These are phyloP conservation scores for Mucor irregularis DNA, from an alignment of 371 early-diverging fungal species.

Conservation along the genomic window DNA sequence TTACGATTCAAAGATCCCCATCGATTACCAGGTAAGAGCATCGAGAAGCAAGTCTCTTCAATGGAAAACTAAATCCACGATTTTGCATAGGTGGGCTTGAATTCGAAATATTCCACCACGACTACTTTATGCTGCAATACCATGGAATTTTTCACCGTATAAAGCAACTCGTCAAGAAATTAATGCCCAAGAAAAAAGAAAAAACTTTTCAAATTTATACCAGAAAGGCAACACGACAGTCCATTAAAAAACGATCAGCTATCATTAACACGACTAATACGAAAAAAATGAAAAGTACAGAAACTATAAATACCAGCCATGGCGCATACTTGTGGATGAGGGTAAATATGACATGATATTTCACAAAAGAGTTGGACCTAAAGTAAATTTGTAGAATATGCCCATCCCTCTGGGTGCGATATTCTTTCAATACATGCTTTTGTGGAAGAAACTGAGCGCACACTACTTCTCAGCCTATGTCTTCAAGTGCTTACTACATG, in stretches of 20 bases:
- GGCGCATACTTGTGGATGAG: conserved; percentile 43
- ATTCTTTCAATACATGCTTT: conserved; percentile 61
- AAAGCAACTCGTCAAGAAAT: background rate
- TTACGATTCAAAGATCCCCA: conserved; percentile 85
- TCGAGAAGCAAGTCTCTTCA: too few relatives aligned
- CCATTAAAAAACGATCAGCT: conserved; percentile 2
- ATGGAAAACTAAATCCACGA: too few relatives aligned
- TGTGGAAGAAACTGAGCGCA: conserved; percentile 62
- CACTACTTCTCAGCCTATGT: conserved; percentile 63
- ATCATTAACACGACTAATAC: conserved; percentile 1
- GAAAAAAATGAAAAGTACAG: too few relatives aligned
- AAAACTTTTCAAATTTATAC: background rate
- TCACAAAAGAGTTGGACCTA: background rate
- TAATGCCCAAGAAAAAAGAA: background rate
- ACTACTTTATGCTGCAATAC: conserved; percentile 31
- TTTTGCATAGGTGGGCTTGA: conserved; percentile 51
- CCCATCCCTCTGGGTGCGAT: conserved; percentile 61
- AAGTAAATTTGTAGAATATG: conserved; percentile 42
- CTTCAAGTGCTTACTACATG: conserved; percentile 57
- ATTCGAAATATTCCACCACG: conserved; percentile 45
- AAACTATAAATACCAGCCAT: conserved; percentile 3
- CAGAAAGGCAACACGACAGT: background rate
- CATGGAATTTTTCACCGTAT: conserved; percentile 22
- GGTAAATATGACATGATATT: conserved; percentile 7
- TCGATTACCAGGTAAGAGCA: conserved; percentile 84